Percentiles rank a stretch among this genome's conserved stretches.
Conservation (phyloP, 169 alveolate genomes). For the Plasmodium blacklocki region DNA sequence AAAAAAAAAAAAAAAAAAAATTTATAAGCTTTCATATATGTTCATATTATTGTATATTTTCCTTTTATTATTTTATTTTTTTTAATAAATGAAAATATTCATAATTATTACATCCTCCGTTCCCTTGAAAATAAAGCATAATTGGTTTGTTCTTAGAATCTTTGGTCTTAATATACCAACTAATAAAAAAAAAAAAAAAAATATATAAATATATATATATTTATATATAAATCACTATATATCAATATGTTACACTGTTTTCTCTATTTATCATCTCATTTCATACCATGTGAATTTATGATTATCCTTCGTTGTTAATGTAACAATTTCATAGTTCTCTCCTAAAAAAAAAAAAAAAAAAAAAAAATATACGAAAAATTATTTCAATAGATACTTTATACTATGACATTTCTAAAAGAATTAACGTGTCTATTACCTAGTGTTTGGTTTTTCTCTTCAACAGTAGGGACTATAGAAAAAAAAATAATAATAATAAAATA, state of each 20-base stretch:
- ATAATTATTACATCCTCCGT: slow-evolving; percentile 39
- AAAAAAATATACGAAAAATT: too few species aligned
- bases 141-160: slow-evolving; percentile 31
- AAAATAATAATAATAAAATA: too few species aligned
- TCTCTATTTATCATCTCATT: neutral
- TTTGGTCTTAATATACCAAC: slow-evolving; percentile 51
- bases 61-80: neutral
- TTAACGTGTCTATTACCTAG: neutral
- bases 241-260: neutral
- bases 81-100: neutral
- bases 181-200: neutral
- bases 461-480: neutral
- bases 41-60: neutral
- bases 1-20: neutral
- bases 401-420: too few species aligned
- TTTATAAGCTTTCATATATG: neutral
- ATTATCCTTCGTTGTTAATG: slow-evolving; percentile 1
- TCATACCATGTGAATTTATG: neutral
- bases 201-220: neutral
- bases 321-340: slow-evolving; percentile 21
- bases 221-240: too few species aligned
- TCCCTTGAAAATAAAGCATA: slow-evolving; percentile 46
- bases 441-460: neutral
- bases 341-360: slow-evolving; percentile 15
- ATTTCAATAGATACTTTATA: too few species aligned